Evolutionary conservation across 176 grass and related monocot species (phyloP).

Genomic region (Phyllostachys edulis): DNA sequence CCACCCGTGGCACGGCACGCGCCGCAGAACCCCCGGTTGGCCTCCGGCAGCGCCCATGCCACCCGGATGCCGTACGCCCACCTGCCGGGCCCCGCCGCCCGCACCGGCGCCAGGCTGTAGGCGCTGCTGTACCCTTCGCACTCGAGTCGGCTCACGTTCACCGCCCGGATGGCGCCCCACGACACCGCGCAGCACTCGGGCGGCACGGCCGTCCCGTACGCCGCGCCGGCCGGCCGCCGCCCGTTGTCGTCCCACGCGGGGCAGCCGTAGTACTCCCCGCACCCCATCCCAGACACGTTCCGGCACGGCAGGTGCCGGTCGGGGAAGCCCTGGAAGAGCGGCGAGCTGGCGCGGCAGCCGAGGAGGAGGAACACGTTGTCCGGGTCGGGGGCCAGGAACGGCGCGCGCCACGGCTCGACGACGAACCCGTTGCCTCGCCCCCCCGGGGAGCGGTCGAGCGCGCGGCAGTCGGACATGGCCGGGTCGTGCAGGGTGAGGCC

Average conservation of each 20-base stretch:
- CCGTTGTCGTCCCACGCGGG: conserved; percentile 67
- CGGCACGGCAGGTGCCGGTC: conserved; percentile 75
- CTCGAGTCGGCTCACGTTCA: conserved; percentile 76
- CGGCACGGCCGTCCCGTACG: conserved; percentile 49
- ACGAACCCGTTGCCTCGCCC: conserved; percentile 74
- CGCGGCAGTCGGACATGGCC: conserved; percentile 94
- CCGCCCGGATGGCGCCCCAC: conserved; percentile 54
- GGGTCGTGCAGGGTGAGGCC: conserved; percentile 83
- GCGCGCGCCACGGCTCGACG: conserved; percentile 73
- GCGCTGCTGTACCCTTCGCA: conserved; percentile 98
- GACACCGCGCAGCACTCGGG: conserved; percentile 86
- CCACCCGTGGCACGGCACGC: conserved; percentile 84
- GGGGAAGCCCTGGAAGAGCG: conserved; percentile 94
- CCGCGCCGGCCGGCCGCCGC: not conserved
- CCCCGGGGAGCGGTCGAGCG: conserved; percentile 56
- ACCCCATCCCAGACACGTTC: conserved; percentile 84
- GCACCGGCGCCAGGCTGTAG: conserved; percentile 80
- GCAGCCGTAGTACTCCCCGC: conserved; percentile 75
- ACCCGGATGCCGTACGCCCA: conserved; percentile 82
- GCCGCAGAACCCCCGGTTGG: conserved; percentile 82
- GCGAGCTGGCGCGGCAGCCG: conserved; percentile 70
- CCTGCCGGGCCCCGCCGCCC: conserved; percentile 42
- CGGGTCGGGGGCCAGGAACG: conserved; percentile 63
- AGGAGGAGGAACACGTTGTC: conserved; percentile 98
- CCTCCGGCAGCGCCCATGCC: conserved; percentile 60